Percentiles rank a stretch among this genome's conserved stretches.
Evolutionary conservation across 106 monocot genomes (phyloP).

Genomic region (Narthecium ossifragum): DNA sequence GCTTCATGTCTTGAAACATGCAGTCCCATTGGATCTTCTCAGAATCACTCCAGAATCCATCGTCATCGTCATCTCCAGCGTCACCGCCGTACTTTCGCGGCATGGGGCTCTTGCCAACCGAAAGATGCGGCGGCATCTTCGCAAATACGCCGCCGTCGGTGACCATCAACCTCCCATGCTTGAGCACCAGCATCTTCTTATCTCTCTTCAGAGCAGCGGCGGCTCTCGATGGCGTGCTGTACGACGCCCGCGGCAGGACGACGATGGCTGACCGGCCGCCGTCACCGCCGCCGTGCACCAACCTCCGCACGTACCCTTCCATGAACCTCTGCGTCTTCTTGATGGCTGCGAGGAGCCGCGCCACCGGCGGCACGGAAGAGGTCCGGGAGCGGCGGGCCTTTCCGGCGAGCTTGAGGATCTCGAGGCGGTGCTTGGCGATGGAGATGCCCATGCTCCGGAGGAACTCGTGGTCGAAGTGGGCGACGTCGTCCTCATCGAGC

Average conservation of each 20-base stretch:
- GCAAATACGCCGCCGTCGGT: constrained; percentile 11
- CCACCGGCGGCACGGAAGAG: neutral
- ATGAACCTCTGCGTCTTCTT: constrained; percentile 19
- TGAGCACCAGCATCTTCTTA: neutral
- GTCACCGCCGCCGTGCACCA: constrained; percentile 5
- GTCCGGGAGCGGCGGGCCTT: neutral
- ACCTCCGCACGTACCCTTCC: constrained; percentile 1
- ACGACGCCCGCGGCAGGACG: constrained; percentile 3
- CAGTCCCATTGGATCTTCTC: constrained; percentile 58
- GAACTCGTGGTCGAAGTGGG: constrained; percentile 63
- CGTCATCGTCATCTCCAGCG: neutral
- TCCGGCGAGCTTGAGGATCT: constrained; percentile 50
- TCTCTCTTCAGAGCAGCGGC: neutral
- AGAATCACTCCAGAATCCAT: neutral
- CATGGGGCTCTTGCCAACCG: neutral
- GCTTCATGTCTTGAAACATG: constrained; percentile 68
- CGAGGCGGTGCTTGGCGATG: constrained; percentile 52
- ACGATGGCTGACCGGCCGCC: constrained; percentile 11
- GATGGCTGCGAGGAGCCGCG: constrained; percentile 12
- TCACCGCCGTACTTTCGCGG: neutral
- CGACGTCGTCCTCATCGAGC: constrained; percentile 61
- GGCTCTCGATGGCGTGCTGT: constrained; percentile 4
- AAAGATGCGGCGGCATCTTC: neutral
- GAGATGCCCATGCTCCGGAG: constrained; percentile 83
- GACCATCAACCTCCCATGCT: constrained; percentile 8